Evolutionary conservation across 208 protist species (phyloP).

Genomic region (Kentomonas sorsogonicus): DNA sequence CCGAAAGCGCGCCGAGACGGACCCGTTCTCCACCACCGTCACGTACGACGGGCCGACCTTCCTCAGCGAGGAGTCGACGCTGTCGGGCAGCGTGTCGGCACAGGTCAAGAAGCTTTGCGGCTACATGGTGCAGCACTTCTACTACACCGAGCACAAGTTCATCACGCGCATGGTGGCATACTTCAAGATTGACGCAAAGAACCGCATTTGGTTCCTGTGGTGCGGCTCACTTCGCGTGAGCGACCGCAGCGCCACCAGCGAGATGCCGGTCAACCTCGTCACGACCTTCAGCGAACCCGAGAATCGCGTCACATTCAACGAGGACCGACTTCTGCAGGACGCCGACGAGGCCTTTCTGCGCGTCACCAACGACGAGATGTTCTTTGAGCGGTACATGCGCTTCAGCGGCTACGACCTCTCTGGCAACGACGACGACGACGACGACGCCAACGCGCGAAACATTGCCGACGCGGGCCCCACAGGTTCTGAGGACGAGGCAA

Average conservation of each 20-base stretch:
- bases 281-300: constrained; percentile 64
- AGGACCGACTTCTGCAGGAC: constrained; percentile 44
- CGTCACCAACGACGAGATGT: constrained; percentile 68
- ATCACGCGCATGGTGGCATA: constrained; percentile 90
- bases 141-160: constrained; percentile 87
- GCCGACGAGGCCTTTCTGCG: constrained; percentile 50
- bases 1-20: constrained; percentile 54
- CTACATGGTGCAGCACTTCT: constrained; percentile 84
- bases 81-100: constrained; percentile 67
- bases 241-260: constrained; percentile 49
- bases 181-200: constrained; percentile 72
- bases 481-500: not conserved
- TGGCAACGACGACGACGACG: too few relatives aligned
- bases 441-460: constrained; percentile 7
- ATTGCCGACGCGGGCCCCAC: constrained; percentile 5
- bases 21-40: constrained; percentile 66
- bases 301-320: constrained; percentile 25
- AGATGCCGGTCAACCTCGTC: constrained; percentile 80
- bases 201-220: constrained; percentile 81
- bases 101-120: constrained; percentile 75
- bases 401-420: too few relatives aligned
- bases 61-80: constrained; percentile 68
- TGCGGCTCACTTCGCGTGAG: constrained; percentile 75
- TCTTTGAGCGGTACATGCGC: constrained; percentile 75
- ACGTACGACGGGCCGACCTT: constrained; percentile 85